phyloP scores from a whole-genome alignment of 2,329 filamentous ascomycete species.

The Colletotrichum eleusines region DNA sequence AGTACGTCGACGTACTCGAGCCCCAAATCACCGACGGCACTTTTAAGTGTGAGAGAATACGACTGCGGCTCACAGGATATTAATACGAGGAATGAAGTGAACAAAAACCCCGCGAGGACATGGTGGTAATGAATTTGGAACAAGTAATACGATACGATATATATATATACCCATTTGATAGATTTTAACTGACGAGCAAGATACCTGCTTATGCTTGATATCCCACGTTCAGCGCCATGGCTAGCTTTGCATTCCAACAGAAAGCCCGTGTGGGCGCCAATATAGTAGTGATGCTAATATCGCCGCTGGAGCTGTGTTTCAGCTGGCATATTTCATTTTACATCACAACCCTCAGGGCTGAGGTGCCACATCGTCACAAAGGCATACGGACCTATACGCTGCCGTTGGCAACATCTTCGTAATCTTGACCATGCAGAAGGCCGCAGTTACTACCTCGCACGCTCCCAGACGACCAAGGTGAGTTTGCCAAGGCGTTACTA shows the following conservation, averaged over 20 bases:
- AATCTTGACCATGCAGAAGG: background rate
- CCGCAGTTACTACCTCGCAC: too few relatives aligned
- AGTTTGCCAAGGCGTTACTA: background rate
- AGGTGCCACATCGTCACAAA: too few relatives aligned
- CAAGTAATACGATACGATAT: background rate
- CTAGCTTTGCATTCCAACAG: background rate
- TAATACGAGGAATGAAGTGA: background rate
- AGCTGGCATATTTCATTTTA: too few relatives aligned
- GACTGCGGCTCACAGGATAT: constrained; percentile 10
- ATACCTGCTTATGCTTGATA: background rate
- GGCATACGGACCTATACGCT: background rate
- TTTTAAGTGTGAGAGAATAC: constrained; percentile 1
- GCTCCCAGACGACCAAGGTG: background rate
- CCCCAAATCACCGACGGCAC: background rate
- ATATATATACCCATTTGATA: constrained; percentile 5
- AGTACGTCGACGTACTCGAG: background rate
- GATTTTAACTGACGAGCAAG: background rate
- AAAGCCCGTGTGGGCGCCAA: too few relatives aligned
- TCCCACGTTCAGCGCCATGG: background rate
- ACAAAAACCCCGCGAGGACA: background rate
- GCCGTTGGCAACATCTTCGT: background rate
- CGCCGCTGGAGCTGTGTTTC: too few relatives aligned
- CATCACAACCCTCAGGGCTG: too few relatives aligned
- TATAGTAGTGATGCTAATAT: too few relatives aligned
- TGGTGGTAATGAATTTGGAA: constrained; percentile 16